phyloP scores from a whole-genome alignment of 805 yeast species.

The Pichia cabralensis region DNA sequence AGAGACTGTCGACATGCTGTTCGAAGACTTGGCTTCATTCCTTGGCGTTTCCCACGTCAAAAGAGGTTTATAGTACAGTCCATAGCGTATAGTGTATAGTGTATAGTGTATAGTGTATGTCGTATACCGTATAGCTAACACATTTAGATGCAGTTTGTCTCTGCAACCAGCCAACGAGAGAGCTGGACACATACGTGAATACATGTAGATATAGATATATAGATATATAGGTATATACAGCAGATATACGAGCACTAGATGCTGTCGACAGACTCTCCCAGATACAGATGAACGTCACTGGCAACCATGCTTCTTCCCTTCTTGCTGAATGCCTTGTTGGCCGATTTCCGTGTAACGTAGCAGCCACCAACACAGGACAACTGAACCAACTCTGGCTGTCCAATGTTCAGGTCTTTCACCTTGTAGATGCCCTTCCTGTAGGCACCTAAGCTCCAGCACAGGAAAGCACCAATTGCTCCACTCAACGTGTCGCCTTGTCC shows the following conservation, averaged over 20 bases:
- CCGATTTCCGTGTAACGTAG: conserved; percentile 53
- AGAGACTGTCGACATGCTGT: conserved; percentile 43
- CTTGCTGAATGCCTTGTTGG: conserved; percentile 50
- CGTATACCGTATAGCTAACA: too few species aligned
- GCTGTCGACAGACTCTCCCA: too few species aligned
- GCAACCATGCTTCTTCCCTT: conserved; percentile 80
- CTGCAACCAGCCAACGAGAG: too few species aligned
- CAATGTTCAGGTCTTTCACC: conserved; percentile 23
- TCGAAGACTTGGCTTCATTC: conserved; percentile 57
- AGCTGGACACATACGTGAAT: too few species aligned
- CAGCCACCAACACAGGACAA: conserved; percentile 69
- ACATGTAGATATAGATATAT: too few species aligned
- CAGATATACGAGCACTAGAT: too few species aligned
- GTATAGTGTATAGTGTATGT: too few species aligned
- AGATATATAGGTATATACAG: too few species aligned
- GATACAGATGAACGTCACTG: conserved; percentile 68
- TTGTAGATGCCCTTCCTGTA: conserved; percentile 47
- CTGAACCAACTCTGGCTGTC: conserved; percentile 25
- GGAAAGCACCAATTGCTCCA: conserved; percentile 73
- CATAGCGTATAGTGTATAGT: too few species aligned
- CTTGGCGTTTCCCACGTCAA: conserved; percentile 34
- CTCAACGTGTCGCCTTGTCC: conserved; percentile 95
- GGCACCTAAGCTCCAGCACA: conserved; percentile 68
- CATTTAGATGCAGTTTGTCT: too few species aligned
- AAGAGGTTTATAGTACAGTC: conserved; percentile 6